Conservation (phyloP, 257 asterid genomes). For the Leptodermis oblonga region DNA sequence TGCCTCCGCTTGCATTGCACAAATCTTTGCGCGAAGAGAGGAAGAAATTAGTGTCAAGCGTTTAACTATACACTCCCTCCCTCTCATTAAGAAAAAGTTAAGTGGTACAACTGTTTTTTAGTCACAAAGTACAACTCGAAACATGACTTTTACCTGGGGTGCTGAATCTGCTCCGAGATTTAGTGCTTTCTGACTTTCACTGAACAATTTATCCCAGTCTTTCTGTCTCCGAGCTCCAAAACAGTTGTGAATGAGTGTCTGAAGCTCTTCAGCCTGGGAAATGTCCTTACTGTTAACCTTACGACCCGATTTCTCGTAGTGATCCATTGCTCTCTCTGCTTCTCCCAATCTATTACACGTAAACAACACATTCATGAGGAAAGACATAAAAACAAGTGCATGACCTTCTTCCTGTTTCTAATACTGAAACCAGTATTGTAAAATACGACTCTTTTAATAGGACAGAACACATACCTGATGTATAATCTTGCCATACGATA, state of each 20-base stretch:
- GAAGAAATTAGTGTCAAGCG: neutral
- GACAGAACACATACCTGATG: slow-evolving; percentile 31
- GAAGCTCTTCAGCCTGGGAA: slow-evolving; percentile 36
- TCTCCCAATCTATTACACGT: slow-evolving; percentile 48
- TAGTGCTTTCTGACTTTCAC: slow-evolving; percentile 31
- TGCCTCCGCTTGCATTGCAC: slow-evolving; percentile 61
- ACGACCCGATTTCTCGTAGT: slow-evolving; percentile 40
- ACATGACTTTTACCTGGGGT: slow-evolving; percentile 45
- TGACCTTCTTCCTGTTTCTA: neutral
- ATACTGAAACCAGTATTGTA: neutral
- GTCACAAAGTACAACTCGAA: too few species aligned
- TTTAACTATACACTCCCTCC: neutral
- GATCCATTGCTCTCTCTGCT: slow-evolving; percentile 44
- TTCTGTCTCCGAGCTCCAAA: slow-evolving; percentile 27
- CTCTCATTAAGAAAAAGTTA: neutral
- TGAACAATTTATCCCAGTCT: slow-evolving; percentile 45
- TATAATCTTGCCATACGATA: slow-evolving; percentile 51
- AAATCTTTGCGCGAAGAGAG: slow-evolving; percentile 25
- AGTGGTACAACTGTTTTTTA: neutral
- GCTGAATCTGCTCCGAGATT: slow-evolving; percentile 58
- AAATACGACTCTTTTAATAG: neutral
- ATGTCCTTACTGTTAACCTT: slow-evolving; percentile 39
- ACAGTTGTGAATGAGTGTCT: slow-evolving; percentile 30
- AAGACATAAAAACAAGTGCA: neutral
- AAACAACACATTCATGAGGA: neutral